These are phyloP conservation scores for Aspergillus campestris DNA, from an alignment of 495 filamentous ascomycete genomes.

Conservation along the genomic window DNA sequence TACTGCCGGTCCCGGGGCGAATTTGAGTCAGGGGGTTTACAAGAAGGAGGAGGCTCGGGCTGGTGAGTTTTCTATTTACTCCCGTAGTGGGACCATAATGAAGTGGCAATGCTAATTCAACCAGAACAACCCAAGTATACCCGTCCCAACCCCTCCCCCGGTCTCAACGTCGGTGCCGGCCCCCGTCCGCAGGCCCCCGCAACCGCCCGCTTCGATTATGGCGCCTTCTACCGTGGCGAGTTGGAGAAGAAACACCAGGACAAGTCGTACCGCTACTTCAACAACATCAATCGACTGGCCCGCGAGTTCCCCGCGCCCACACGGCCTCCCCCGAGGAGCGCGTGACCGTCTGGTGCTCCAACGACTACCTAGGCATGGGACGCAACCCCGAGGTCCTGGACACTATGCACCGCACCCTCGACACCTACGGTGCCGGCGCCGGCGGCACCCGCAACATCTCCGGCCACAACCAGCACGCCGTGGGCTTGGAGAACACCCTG, in stretches of 20 bases:
- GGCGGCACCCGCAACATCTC: slow-evolving; percentile 97
- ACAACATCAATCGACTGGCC: slow-evolving; percentile 98
- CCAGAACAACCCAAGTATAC: no score
- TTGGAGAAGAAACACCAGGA: slow-evolving; percentile 99
- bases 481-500: slow-evolving; percentile 72
- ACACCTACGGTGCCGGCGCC: slow-evolving; percentile 90
- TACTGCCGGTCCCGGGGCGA: slow-evolving; percentile 61
- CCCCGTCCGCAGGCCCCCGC: slow-evolving; percentile 36
- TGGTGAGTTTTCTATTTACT: neutral
- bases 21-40: slow-evolving; percentile 56
- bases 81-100: neutral
- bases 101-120: slow-evolving; percentile 2
- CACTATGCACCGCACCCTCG: slow-evolving; percentile 88
- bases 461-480: slow-evolving; percentile 91
- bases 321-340: slow-evolving; percentile 74
- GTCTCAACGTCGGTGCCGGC: slow-evolving; percentile 9
- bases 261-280: slow-evolving; percentile 99
- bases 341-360: slow-evolving; percentile 99
- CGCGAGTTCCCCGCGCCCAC: slow-evolving; percentile 91
- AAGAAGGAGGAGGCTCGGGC: slow-evolving; percentile 43
- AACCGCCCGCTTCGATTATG: slow-evolving; percentile 69
- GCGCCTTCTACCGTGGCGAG: slow-evolving; percentile 79
- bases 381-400: slow-evolving; percentile 80
- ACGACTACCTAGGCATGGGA: slow-evolving; percentile 98
- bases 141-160: no score